Evolutionary conservation across 2,329 filamentous ascomycete genomes (phyloP).

Genomic region (Apiospora aurea): DNA sequence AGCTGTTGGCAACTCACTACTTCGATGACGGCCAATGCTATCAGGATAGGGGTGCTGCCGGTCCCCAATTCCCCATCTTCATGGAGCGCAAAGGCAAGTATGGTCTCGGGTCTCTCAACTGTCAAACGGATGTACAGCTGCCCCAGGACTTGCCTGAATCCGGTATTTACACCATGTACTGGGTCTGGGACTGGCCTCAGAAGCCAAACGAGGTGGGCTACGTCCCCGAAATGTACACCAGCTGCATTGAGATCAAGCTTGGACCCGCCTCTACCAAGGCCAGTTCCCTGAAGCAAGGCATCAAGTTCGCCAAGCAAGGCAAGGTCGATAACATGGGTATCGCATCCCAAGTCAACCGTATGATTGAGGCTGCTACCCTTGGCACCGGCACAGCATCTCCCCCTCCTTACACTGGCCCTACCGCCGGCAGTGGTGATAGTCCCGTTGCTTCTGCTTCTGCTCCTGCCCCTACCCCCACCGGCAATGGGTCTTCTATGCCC

Average conservation of each 20-base stretch:
- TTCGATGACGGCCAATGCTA: constrained; percentile 94
- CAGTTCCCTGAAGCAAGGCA: constrained; percentile 44
- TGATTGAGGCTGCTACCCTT: constrained; percentile 46
- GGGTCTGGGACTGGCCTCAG: constrained; percentile 95
- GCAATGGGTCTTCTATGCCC: not conserved
- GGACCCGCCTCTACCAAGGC: constrained; percentile 39
- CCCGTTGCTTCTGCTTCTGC: not conserved
- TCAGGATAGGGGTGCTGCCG: constrained; percentile 67
- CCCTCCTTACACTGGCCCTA: constrained; percentile 30
- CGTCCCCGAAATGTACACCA: constrained; percentile 64
- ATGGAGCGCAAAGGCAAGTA: constrained; percentile 59
- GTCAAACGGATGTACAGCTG: constrained; percentile 82
- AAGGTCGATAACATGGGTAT: constrained; percentile 42
- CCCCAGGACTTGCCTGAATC: constrained; percentile 69
- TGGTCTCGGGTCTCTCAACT: constrained; percentile 70
- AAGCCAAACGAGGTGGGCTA: constrained; percentile 53
- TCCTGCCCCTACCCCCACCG: not conserved
- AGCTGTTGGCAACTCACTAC: constrained; percentile 77
- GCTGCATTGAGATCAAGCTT: constrained; percentile 51
- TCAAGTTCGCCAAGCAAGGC: constrained; percentile 43
- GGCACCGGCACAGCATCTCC: constrained; percentile 36
- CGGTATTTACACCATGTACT: constrained; percentile 82
- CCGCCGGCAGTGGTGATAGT: constrained; percentile 31
- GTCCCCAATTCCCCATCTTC: constrained; percentile 54
- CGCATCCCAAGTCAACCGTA: constrained; percentile 53